Base-by-base conservation (phyloP, 2,329 filamentous ascomycete genomes). In the Fusarium tricinctum region DNA sequence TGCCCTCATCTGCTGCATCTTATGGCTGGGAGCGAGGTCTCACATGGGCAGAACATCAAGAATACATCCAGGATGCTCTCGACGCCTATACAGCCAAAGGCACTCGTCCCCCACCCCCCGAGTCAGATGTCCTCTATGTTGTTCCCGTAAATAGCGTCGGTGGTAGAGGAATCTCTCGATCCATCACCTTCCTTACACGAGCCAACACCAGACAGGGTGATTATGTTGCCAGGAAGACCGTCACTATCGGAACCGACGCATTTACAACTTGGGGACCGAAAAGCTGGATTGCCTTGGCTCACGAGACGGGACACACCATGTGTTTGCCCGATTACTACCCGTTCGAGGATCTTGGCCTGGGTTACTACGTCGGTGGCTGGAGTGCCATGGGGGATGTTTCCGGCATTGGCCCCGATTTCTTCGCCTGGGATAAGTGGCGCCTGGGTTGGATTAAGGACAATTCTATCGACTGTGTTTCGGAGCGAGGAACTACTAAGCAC, bases 401-500 rank as follows among this genome's bases (percentile, higher is more conserved):
- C 42, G 78, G 77, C 1, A 75, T 73, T 1, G 75, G 69, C 14
- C 78, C 77, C 12, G 78, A 81, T 33, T 80, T 75, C 47, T 79
- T 80, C 33, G 76, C 77, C 2, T 80, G 78, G 79, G 73, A 80
- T 53, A 79, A 81, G 68, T 81, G 78, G 78, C 70, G 77, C 40
- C 63, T 80, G 19, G 78, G 78, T 19, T 80, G 79, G 79, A 50
- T 81, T 2, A 26, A 53, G 1, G 79, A 81, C 38, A 58, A 65
- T 8, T 72, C 77, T 50, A n/a, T 80, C 28, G 77, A 76, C 20
- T 81, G 79, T 56, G 64, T 80, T n/a, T 45, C 62, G 3, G 56
- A 54, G 2, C 20, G 45, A 8, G 75, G 73, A 17, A 73, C 63
- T 14, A 78, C 58, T 5, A 66, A 68, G 8, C 78, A 80, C 42